These are phyloP conservation scores for Xylariales sp. DNA, from an alignment of 2,329 filamentous ascomycete species.

Conservation along the genomic window DNA sequence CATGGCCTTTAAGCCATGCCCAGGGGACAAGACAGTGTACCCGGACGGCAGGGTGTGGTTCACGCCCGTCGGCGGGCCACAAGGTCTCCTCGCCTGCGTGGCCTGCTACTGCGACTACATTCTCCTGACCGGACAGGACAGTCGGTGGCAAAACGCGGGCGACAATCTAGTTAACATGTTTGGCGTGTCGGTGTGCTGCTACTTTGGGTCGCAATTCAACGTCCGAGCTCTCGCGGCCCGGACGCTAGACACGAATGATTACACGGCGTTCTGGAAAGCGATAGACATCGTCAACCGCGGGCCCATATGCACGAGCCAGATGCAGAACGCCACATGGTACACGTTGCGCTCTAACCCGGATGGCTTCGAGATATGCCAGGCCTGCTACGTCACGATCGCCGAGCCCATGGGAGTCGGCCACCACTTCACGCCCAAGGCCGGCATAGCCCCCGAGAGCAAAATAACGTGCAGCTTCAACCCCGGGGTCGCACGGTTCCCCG, in stretches of 20 bases:
- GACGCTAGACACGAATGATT: slow-evolving; percentile 23
- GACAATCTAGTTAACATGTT: slow-evolving; percentile 13
- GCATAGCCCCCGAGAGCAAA: background rate
- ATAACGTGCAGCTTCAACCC: slow-evolving; percentile 33
- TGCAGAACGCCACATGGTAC: slow-evolving; percentile 26
- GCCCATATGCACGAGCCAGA: slow-evolving; percentile 18
- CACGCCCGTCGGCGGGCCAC: slow-evolving; percentile 24
- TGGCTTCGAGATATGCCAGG: slow-evolving; percentile 30
- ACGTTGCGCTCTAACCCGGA: slow-evolving; percentile 24
- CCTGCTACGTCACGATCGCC: slow-evolving; percentile 25
- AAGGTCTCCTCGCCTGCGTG: slow-evolving; percentile 31
- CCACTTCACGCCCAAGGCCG: slow-evolving; percentile 26
- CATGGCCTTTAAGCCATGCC: slow-evolving; percentile 24
- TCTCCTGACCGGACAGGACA: slow-evolving; percentile 21
- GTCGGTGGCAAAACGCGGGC: slow-evolving; percentile 24
- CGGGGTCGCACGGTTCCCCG: slow-evolving; percentile 19
- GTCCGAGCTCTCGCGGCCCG: slow-evolving; percentile 17
- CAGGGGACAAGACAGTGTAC: slow-evolving; percentile 20
- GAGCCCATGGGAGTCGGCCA: slow-evolving; percentile 26
- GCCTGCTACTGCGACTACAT: slow-evolving; percentile 33
- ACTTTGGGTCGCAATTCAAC: slow-evolving; percentile 25
- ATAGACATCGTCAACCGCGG: slow-evolving; percentile 17
- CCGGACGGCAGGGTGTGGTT: slow-evolving; percentile 25
- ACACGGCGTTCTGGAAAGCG: slow-evolving; percentile 24
- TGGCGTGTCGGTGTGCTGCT: slow-evolving; percentile 30